phyloP scores from a whole-genome alignment of 1,139 yeast genomes.

The Magnusiomyces ingens region DNA sequence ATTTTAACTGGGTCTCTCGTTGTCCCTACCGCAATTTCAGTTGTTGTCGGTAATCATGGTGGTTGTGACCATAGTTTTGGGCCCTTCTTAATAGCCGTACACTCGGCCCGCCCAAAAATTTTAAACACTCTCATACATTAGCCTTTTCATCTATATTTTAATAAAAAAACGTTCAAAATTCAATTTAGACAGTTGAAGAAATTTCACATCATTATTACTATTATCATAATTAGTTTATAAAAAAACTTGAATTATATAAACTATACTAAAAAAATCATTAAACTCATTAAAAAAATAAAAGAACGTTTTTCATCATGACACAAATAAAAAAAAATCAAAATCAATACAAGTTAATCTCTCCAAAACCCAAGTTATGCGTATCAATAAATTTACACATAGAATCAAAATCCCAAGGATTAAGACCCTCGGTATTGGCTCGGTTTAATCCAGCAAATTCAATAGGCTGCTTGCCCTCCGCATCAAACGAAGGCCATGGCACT shows the following conservation, averaged over 20 bases:
- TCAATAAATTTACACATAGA: not conserved
- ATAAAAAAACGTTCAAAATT: no score
- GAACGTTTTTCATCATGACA: not conserved
- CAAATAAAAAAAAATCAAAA: not conserved
- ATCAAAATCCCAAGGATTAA: constrained; percentile 6
- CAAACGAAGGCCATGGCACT: not conserved
- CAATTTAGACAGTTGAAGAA: not conserved
- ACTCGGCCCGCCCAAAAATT: no score
- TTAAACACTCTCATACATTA: no score
- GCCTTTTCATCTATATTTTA: no score
- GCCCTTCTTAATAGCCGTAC: no score
- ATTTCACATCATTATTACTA: not conserved
- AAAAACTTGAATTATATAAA: not conserved
- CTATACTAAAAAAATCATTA: not conserved
- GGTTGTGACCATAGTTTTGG: no score
- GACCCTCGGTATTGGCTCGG: not conserved
- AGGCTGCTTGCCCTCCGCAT: not conserved
- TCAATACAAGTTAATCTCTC: not conserved
- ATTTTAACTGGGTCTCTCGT: no score
- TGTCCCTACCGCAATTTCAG: no score
- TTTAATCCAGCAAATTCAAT: constrained; percentile 1
- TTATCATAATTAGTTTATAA: not conserved
- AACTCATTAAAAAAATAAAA: not conserved
- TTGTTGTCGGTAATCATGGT: no score
- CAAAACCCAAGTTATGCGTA: no score